Evolutionary conservation across 2,329 filamentous ascomycete species (phyloP).

Genomic region (Arthrobotrys megalospora): DNA sequence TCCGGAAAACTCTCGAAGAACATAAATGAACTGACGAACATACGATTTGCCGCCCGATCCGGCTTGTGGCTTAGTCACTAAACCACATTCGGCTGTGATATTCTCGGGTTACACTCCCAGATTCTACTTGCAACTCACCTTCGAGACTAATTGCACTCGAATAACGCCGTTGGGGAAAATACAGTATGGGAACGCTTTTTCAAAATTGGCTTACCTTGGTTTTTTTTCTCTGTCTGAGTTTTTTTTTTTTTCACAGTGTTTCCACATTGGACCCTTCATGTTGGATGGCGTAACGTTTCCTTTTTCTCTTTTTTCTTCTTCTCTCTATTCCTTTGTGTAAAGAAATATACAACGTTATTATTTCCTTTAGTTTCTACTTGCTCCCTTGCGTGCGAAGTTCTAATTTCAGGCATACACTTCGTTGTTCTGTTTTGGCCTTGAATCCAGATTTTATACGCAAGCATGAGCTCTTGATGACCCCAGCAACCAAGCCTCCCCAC

Average conservation of each 20-base stretch:
- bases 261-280: background rate
- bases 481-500: slow-evolving; percentile 1
- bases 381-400: slow-evolving; percentile 5
- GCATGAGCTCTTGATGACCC: slow-evolving; percentile 18
- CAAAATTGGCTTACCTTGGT: background rate
- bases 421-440: background rate
- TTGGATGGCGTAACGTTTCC: slow-evolving; percentile 28
- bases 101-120: background rate
- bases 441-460: slow-evolving; percentile 11
- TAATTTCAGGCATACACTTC: slow-evolving; percentile 6
- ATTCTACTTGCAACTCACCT: background rate
- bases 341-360: slow-evolving; percentile 5
- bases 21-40: slow-evolving; percentile 62
- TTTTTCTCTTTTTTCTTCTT: background rate
- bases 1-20: slow-evolving; percentile 62
- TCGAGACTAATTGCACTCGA: background rate
- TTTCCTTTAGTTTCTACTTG: background rate
- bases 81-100: background rate
- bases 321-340: slow-evolving; percentile 10
- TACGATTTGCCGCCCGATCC: background rate
- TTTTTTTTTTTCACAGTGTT: slow-evolving; percentile 1
- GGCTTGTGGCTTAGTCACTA: background rate
- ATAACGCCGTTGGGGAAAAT: too few relatives aligned
- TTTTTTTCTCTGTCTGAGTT: background rate
- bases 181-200: background rate